Base-by-base conservation (phyloP, 306 rosid species). In the Vicia villosa region DNA sequence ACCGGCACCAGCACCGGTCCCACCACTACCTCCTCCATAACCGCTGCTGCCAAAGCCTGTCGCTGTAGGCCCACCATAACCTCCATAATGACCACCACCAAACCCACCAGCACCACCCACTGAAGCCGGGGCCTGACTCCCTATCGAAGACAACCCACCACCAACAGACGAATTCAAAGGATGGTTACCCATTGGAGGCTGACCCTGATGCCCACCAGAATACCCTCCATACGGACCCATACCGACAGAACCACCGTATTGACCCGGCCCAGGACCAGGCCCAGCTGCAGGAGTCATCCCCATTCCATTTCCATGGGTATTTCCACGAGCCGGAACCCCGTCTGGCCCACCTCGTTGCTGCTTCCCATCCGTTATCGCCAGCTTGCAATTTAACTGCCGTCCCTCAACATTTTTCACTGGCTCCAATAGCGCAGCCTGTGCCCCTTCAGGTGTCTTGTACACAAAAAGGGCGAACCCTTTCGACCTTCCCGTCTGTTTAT, bases 381-480 rank as follows among this genome's bases (percentile, higher is more conserved):
- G 63, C 56, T 89, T 95, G 63, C 99, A 95, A 70, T 72, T 89
- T 72, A 95, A 45, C 61, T 91, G 97, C 64, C 86, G 74, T 36
- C 97, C 97, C 4, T 95, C 99, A 1, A 95, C 92, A 8, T 59
- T 87, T 88, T 95, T 95, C 17, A 91, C 82, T 0, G 99, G 96
- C 63, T 91, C 96, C 4, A 85, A 77, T 3, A 95, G 75, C 4
- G 99, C 95, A 4, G 91, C 86, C 56, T 91, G 95, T 0, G 99
- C 99, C 13, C 96, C 97, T 51, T 95, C 99, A 0, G 89, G 81
- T 0, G 85, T 76, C 87, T 95, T 95, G 32, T 91, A 95, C 14
- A 95, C 97, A 4, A 95, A 95, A 28, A 95, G 69, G 0, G 99
- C 97, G 1, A 89, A 95, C 5, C 99, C 99, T 42, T 84, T 87